phyloP scores from a whole-genome alignment of 108 stramenopile species.

The Cyclotella sp. region DNA sequence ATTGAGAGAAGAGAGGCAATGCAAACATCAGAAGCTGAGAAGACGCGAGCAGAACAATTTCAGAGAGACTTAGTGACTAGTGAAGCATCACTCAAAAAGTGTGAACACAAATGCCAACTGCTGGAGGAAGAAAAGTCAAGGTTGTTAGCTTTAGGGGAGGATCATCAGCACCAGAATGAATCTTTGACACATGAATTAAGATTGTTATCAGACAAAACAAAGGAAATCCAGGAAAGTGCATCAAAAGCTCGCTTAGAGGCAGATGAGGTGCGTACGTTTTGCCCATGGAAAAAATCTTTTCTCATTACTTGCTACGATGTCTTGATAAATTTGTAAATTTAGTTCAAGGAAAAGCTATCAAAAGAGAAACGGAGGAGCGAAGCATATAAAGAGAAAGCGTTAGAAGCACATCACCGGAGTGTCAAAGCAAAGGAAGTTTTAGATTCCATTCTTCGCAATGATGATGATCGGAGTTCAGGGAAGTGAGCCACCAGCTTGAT shows the following conservation, averaged over 20 bases:
- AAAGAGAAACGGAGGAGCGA: slow-evolving; percentile 39
- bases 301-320: not conserved
- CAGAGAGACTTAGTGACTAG: slow-evolving; percentile 20
- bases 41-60: not conserved
- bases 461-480: not conserved
- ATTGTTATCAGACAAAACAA: slow-evolving; percentile 1
- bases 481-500: too few relatives aligned
- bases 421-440: slow-evolving; percentile 41
- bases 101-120: slow-evolving; percentile 23
- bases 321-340: not conserved
- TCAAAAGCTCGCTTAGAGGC: slow-evolving; percentile 13
- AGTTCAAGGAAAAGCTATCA: slow-evolving; percentile 23
- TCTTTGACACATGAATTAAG: slow-evolving; percentile 10
- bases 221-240: slow-evolving; percentile 14
- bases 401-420: slow-evolving; percentile 36
- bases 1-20: slow-evolving; percentile 24
- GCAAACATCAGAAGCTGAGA: slow-evolving; percentile 13
- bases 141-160: slow-evolving; percentile 11
- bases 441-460: slow-evolving; percentile 12
- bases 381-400: slow-evolving; percentile 45
- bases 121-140: slow-evolving; percentile 17
- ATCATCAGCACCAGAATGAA: slow-evolving; percentile 20
- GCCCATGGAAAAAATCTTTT: not conserved
- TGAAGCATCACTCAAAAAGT: slow-evolving; percentile 17
- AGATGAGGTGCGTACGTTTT: slow-evolving; percentile 6